phyloP scores from a whole-genome alignment of 2,329 filamentous ascomycete species.

The Exophiala viscosa region DNA sequence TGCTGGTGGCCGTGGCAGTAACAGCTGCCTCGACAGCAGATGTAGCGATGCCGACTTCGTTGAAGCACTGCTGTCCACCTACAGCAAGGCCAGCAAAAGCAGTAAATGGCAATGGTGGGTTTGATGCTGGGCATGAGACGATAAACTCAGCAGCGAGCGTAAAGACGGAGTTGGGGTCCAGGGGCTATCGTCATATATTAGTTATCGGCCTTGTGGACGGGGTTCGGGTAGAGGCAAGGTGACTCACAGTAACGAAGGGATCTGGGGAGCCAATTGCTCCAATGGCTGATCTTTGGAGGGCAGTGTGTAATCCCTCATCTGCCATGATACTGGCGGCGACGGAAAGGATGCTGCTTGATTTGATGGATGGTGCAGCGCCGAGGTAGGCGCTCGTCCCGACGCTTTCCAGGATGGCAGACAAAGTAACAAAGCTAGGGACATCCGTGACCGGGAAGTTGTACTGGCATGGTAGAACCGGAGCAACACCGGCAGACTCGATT shows the following conservation, averaged over 20 bases:
- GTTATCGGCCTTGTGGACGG: not conserved
- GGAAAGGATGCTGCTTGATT: constrained; percentile 57
- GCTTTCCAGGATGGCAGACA: constrained; percentile 67
- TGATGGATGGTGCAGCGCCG: constrained; percentile 64
- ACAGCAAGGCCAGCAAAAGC: constrained; percentile 54
- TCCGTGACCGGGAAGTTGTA: constrained; percentile 66
- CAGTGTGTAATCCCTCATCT: constrained; percentile 70
- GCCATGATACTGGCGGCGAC: constrained; percentile 65
- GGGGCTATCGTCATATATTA: constrained; percentile 37
- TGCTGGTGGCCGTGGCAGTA: not conserved
- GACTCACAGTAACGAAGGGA: constrained; percentile 60
- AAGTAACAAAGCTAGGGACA: constrained; percentile 59
- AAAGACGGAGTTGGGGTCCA: constrained; percentile 67
- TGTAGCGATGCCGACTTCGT: constrained; percentile 10
- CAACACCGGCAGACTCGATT: constrained; percentile 59
- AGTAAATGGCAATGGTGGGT: constrained; percentile 60
- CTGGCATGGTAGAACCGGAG: constrained; percentile 65
- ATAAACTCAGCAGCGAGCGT: constrained; percentile 72
- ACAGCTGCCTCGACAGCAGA: not conserved
- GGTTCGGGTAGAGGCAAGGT: not conserved
- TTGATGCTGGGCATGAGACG: constrained; percentile 60
- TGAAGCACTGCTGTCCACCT: constrained; percentile 17
- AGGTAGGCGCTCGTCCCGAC: constrained; percentile 46
- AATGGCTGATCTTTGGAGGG: constrained; percentile 62
- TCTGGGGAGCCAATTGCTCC: constrained; percentile 60